These are phyloP conservation scores for Waltergamsia citrina DNA, from an alignment of 2,329 filamentous ascomycete genomes.

Conservation along the genomic window DNA sequence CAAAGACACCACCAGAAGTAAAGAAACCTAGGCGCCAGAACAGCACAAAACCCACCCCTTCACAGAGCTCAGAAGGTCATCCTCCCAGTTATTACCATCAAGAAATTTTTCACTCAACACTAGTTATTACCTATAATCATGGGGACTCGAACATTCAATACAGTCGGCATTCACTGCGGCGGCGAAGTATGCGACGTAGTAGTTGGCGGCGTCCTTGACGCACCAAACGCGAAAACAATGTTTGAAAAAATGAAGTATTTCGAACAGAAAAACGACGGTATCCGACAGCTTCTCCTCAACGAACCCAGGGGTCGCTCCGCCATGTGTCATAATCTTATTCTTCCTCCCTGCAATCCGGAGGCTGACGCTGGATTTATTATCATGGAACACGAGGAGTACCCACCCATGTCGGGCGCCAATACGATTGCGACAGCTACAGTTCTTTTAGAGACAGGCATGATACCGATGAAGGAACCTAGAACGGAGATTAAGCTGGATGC, in stretches of 20 bases:
- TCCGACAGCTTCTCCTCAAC: slow-evolving; percentile 32
- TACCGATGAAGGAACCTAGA: slow-evolving; percentile 31
- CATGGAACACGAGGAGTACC: slow-evolving; percentile 34
- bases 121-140: too few species aligned
- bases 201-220: slow-evolving; percentile 33
- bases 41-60: too few species aligned
- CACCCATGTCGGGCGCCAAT: slow-evolving; percentile 29
- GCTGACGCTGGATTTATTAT: slow-evolving; percentile 36
- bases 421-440: slow-evolving; percentile 32
- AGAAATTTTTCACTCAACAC: too few species aligned
- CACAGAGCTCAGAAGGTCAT: too few species aligned
- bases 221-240: slow-evolving; percentile 32
- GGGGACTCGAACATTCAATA: too few species aligned
- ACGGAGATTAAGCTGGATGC: slow-evolving; percentile 31
- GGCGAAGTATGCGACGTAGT: slow-evolving; percentile 39
- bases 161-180: slow-evolving; percentile 6
- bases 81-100: too few species aligned
- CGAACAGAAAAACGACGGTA: slow-evolving; percentile 23
- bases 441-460: slow-evolving; percentile 35
- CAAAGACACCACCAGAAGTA: too few species aligned
- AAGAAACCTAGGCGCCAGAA: too few species aligned
- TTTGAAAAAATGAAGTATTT: slow-evolving; percentile 36
- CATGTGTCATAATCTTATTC: slow-evolving; percentile 27
- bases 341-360: slow-evolving; percentile 30
- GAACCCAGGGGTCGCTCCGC: slow-evolving; percentile 33